Conservation (phyloP, 2,329 filamentous ascomycete genomes). For the Cladophialophora bantiana region DNA sequence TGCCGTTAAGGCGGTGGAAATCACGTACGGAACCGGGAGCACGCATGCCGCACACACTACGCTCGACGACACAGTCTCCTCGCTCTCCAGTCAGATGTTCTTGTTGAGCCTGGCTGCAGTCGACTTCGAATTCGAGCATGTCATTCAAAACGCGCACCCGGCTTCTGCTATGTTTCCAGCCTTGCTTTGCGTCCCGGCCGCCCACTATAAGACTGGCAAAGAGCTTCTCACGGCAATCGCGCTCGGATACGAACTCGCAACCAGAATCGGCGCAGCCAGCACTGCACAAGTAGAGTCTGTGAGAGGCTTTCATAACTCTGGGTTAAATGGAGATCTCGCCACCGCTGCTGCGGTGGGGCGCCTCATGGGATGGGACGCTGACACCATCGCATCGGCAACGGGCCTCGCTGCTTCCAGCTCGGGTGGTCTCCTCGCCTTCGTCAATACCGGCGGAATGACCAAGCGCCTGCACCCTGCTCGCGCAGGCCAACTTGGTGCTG, state of each 20-base stretch:
- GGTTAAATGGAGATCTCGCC: neutral
- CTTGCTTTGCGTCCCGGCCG: neutral
- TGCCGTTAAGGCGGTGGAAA: neutral
- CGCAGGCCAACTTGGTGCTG: slow-evolving; percentile 3
- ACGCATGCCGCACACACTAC: neutral
- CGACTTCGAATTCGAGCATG: slow-evolving; percentile 10
- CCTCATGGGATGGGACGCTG: neutral
- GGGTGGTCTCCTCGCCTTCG: neutral
- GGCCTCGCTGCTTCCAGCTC: neutral
- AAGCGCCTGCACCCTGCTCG: slow-evolving; percentile 6
- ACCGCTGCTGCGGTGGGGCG: slow-evolving; percentile 4
- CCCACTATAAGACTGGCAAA: neutral
- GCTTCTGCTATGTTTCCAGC: slow-evolving; percentile 5
- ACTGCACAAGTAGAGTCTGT: neutral
- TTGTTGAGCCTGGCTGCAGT: neutral
- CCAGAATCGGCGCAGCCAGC: slow-evolving; percentile 4
- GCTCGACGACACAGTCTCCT: neutral
- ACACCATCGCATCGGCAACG: slow-evolving; percentile 7
- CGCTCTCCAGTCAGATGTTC: neutral
- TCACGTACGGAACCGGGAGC: neutral
- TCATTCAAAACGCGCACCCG: neutral
- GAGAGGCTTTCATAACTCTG: neutral
- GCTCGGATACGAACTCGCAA: slow-evolving; percentile 2
- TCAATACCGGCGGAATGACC: slow-evolving; percentile 7
- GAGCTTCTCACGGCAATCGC: neutral